Evolutionary conservation across 2,329 filamentous ascomycete species (phyloP).

Genomic region (Delphinella strobiligena): DNA sequence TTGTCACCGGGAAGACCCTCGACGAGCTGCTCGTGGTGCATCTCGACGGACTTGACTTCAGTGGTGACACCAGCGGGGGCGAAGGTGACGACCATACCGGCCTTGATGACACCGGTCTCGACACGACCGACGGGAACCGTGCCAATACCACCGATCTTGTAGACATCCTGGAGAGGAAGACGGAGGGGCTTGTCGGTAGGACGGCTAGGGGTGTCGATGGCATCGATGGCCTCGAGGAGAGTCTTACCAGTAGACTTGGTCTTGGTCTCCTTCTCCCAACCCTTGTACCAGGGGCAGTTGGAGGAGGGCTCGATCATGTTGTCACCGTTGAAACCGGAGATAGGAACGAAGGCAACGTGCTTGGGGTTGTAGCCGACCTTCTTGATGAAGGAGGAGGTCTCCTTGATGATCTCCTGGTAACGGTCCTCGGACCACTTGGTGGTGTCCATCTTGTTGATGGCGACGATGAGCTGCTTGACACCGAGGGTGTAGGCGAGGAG

Average conservation of each 20-base stretch:
- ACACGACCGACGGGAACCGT: slow-evolving; percentile 99
- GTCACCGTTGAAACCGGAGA: slow-evolving; percentile 99
- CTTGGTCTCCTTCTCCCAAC: slow-evolving; percentile 99
- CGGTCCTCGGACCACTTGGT: slow-evolving; percentile 94
- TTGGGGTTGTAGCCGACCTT: slow-evolving; percentile 99
- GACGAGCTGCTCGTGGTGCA: slow-evolving; percentile 98
- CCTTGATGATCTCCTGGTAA: slow-evolving; percentile 99
- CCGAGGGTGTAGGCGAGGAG: slow-evolving; percentile 99
- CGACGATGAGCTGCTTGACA: slow-evolving; percentile 99
- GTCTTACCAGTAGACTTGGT: slow-evolving; percentile 86
- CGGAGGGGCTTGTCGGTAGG: slow-evolving; percentile 98
- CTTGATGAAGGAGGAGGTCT: slow-evolving; percentile 99
- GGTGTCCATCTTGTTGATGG: slow-evolving; percentile 99
- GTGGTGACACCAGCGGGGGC: slow-evolving; percentile 98
- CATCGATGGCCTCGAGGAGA: slow-evolving; percentile 96
- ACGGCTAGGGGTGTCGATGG: slow-evolving; percentile 84
- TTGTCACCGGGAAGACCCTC: slow-evolving; percentile 99
- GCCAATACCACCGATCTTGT: slow-evolving; percentile 99
- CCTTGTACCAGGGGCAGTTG: slow-evolving; percentile 99
- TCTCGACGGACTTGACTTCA: slow-evolving; percentile 99
- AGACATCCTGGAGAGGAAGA: slow-evolving; percentile 99
- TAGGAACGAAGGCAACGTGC: slow-evolving; percentile 94
- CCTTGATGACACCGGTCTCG: slow-evolving; percentile 94
- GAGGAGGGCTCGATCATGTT: slow-evolving; percentile 88
- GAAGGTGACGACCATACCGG: slow-evolving; percentile 91